A percentile compares a stretch with the other conserved stretches of the same genome.
phyloP scores from a whole-genome alignment of 768 basidiomycete genomes.

The Daedalea quercina region DNA sequence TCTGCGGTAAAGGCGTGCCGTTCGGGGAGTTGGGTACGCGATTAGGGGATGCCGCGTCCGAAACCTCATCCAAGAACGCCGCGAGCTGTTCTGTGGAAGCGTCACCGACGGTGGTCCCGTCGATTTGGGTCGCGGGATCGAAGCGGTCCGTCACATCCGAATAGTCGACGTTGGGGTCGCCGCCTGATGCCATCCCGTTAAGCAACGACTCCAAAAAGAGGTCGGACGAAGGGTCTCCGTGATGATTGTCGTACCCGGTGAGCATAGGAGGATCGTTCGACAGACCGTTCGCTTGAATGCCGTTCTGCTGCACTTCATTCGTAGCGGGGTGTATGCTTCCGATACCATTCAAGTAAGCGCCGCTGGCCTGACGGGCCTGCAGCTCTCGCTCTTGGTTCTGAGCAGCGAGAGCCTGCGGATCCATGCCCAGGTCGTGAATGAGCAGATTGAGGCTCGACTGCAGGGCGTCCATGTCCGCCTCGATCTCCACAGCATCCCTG shows the following conservation, averaged over 20 bases:
- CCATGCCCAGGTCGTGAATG: slow-evolving; percentile 64
- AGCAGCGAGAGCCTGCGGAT: slow-evolving; percentile 32
- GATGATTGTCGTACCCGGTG: not conserved
- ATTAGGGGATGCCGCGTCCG: slow-evolving; percentile 18
- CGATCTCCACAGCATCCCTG: slow-evolving; percentile 56
- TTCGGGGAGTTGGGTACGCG: slow-evolving; percentile 3
- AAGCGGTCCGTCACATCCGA: slow-evolving; percentile 25
- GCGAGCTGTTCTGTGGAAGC: slow-evolving; percentile 31
- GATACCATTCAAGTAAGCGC: not conserved
- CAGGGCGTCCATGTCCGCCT: slow-evolving; percentile 65
- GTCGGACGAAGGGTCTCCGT: slow-evolving; percentile 15
- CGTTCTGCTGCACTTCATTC: slow-evolving; percentile 4
- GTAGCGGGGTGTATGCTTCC: not conserved
- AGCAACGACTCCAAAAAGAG: slow-evolving; percentile 35
- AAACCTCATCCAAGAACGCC: slow-evolving; percentile 39
- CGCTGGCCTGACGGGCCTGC: not conserved
- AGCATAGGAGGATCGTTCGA: not conserved
- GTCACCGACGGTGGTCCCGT: slow-evolving; percentile 24
- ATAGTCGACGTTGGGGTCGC: slow-evolving; percentile 25
- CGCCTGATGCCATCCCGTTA: slow-evolving; percentile 29
- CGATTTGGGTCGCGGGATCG: slow-evolving; percentile 27
- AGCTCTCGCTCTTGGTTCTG: not conserved
- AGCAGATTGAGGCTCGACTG: slow-evolving; percentile 64
- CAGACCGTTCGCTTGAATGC: not conserved
- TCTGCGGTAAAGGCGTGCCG: slow-evolving; percentile 8